A percentile compares a stretch with the other conserved stretches of the same genome.
These are phyloP conservation scores for Apium graveolens DNA, from an alignment of 129 eudicot species.

Conservation along the genomic window DNA sequence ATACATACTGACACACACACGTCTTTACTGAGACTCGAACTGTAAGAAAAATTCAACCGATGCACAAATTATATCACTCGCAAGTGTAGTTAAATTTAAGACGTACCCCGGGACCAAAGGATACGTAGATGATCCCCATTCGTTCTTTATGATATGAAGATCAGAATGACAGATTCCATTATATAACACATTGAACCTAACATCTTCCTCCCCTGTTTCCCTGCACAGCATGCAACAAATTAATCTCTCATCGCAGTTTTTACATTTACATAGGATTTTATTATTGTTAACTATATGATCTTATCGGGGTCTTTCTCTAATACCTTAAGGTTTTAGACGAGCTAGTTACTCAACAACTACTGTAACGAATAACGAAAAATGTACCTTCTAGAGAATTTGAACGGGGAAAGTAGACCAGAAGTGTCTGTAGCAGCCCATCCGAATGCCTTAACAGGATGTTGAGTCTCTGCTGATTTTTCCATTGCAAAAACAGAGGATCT, in stretches of 20 bases:
- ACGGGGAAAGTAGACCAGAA: constrained; percentile 22
- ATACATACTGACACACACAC: too few relatives aligned
- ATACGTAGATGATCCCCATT: constrained; percentile 46
- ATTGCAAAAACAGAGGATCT: background rate
- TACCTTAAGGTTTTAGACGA: too few relatives aligned
- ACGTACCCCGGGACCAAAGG: constrained; percentile 64
- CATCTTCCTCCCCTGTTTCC: constrained; percentile 59
- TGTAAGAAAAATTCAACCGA: too few relatives aligned
- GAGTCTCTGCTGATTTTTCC: constrained; percentile 22
- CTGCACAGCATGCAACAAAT: constrained; percentile 20
- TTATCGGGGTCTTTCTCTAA: too few relatives aligned
- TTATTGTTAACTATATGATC: too few relatives aligned
- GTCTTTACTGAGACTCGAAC: too few relatives aligned
- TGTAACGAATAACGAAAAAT: background rate
- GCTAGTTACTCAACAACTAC: too few relatives aligned
- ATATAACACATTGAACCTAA: constrained; percentile 57
- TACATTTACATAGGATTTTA: background rate
- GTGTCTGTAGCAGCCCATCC: constrained; percentile 22
- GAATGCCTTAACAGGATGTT: constrained; percentile 18
- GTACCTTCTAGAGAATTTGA: constrained; percentile 24
- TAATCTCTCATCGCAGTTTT: background rate
- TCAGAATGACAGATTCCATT: constrained; percentile 58
- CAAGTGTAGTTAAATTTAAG: too few relatives aligned
- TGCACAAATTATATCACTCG: too few relatives aligned
- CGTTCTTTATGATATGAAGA: constrained; percentile 55